Conservation (phyloP, 2,329 filamentous ascomycete species). For the Botryotinia convoluta region DNA sequence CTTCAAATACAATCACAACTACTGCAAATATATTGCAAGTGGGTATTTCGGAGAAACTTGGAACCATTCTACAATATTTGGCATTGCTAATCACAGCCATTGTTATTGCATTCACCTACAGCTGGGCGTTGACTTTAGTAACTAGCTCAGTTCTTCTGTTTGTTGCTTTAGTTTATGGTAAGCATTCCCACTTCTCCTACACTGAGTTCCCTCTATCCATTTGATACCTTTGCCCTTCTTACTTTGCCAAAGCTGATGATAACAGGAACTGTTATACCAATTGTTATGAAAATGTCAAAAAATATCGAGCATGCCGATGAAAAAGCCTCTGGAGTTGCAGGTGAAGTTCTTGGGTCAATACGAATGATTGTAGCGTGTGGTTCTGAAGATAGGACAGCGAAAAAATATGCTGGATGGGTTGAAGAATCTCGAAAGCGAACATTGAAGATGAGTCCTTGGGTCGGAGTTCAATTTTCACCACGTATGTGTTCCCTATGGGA, state of each 20-base stretch:
- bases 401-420: slow-evolving; percentile 54
- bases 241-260: background rate
- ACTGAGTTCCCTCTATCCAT: background rate
- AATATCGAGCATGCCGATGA: slow-evolving; percentile 50
- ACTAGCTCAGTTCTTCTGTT: slow-evolving; percentile 56
- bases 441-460: slow-evolving; percentile 48
- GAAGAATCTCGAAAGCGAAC: slow-evolving; percentile 52
- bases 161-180: slow-evolving; percentile 48
- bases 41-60: slow-evolving; percentile 63
- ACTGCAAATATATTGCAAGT: slow-evolving; percentile 63
- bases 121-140: slow-evolving; percentile 59
- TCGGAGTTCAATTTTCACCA: slow-evolving; percentile 52
- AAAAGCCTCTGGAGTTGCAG: slow-evolving; percentile 58
- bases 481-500: slow-evolving; percentile 21
- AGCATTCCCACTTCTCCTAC: background rate
- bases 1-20: slow-evolving; percentile 54
- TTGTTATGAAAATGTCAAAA: slow-evolving; percentile 53
- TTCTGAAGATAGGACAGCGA: slow-evolving; percentile 53
- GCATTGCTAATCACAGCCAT: slow-evolving; percentile 53
- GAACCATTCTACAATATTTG: slow-evolving; percentile 55
- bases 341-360: slow-evolving; percentile 58
- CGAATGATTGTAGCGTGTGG: slow-evolving; percentile 63
- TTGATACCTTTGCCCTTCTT: background rate
- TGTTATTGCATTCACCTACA: slow-evolving; percentile 55
- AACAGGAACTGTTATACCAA: slow-evolving; percentile 46